Evolutionary conservation across 352 stramenopile species (phyloP).

Genomic region (Phytophthora europaea): DNA sequence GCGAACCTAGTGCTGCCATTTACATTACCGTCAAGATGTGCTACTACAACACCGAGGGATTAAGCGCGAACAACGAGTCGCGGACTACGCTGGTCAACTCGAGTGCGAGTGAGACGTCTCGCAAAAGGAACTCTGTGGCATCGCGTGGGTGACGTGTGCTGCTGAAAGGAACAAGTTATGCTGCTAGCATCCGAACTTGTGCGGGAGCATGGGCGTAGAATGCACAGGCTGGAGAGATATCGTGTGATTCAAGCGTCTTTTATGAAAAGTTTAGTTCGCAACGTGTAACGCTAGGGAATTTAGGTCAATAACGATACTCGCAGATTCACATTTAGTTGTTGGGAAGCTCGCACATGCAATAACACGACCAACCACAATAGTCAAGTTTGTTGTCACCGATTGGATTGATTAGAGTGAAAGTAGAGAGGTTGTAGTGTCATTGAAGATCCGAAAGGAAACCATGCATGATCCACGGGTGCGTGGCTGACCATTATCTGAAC

Average conservation of each 20-base stretch:
- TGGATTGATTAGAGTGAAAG: not conserved
- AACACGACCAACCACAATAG: not conserved
- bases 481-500: not conserved
- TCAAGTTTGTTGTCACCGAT: not conserved
- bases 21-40: constrained; percentile 12
- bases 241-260: no score
- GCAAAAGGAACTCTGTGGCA: not conserved
- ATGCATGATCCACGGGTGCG: not conserved
- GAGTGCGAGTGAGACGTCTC: not conserved
- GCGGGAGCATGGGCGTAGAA: no score
- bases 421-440: not conserved
- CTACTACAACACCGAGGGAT: not conserved
- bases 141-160: not conserved
- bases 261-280: no score
- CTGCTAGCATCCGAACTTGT: not conserved
- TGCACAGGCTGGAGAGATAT: no score
- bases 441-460: not conserved
- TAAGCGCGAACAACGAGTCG: not conserved
- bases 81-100: not conserved
- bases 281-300: not conserved
- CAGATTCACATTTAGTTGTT: constrained; percentile 17
- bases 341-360: not conserved
- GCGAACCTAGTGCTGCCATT: not conserved
- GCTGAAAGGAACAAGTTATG: not conserved
- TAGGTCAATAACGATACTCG: constrained; percentile 11